These are phyloP conservation scores for Citrus unshiu DNA, from an alignment of 345 rosid species.

Conservation along the genomic window DNA sequence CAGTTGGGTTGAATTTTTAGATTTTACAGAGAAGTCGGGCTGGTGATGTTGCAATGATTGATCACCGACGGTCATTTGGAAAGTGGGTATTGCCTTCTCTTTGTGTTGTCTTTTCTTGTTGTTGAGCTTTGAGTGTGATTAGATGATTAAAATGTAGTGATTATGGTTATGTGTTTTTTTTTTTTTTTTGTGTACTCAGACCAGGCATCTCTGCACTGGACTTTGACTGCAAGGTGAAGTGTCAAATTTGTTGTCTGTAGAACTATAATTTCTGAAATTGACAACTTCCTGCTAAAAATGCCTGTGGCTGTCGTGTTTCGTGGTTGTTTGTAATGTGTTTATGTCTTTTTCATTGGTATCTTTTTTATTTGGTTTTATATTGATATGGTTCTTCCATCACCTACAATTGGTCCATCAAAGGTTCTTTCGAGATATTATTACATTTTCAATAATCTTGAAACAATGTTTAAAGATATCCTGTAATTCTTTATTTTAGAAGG, in stretches of 20 bases:
- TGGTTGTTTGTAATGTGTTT: neutral
- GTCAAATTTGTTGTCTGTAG: neutral
- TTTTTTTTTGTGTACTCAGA: conserved; percentile 27
- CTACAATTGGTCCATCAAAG: neutral
- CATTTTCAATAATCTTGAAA: neutral
- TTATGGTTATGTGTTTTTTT: neutral
- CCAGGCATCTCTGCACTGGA: conserved; percentile 64
- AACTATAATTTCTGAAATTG: neutral
- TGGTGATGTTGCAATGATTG: neutral
- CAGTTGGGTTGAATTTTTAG: conserved; percentile 4
- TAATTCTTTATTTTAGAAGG: neutral
- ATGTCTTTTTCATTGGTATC: neutral
- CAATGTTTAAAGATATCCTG: neutral
- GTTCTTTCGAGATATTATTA: neutral
- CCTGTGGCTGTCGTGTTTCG: neutral
- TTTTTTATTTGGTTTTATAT: neutral
- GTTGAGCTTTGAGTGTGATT: neutral
- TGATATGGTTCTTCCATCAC: neutral
- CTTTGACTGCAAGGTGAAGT: conserved; percentile 74
- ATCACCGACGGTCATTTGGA: neutral
- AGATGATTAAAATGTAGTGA: neutral
- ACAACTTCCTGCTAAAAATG: neutral
- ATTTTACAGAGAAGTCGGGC: conserved; percentile 31
- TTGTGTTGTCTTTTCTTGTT: neutral
- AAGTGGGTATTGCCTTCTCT: conserved; percentile 22